phyloP scores from a whole-genome alignment of 768 basidiomycete genomes.

The Podaxis sp. region DNA sequence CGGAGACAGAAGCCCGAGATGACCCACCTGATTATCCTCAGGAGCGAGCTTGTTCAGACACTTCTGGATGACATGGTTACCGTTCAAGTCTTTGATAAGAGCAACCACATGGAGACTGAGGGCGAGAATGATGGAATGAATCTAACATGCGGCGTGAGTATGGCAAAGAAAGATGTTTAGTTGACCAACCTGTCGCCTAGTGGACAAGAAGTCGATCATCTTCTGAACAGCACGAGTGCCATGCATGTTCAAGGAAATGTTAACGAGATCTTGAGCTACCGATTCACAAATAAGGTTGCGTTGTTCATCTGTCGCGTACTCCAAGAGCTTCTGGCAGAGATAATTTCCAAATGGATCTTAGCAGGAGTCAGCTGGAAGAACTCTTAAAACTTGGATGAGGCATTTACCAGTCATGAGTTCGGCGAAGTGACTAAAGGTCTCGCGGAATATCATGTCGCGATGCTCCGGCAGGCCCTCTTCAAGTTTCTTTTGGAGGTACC shows the following conservation, averaged over 20 bases:
- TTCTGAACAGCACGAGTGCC: conserved; percentile 99
- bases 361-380: conserved; percentile 12
- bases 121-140: conserved; percentile 94
- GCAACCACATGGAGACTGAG: conserved; percentile 97
- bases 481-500: conserved; percentile 97
- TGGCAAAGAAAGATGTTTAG: conserved; percentile 23
- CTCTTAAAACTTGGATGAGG: conserved; percentile 4
- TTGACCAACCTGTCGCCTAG: conserved; percentile 82
- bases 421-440: conserved; percentile 96
- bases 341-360: conserved; percentile 99
- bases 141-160: conserved; percentile 59
- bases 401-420: conserved; percentile 93
- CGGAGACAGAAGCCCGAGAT: conserved; percentile 9
- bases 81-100: conserved; percentile 97
- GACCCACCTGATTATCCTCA: conserved; percentile 91
- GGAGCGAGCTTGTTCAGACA: conserved; percentile 97
- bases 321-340: conserved; percentile 95
- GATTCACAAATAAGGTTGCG: conserved; percentile 96
- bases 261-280: conserved; percentile 95
- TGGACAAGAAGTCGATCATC: conserved; percentile 99
- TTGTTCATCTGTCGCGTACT: conserved; percentile 97
- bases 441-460: conserved; percentile 98
- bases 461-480: conserved; percentile 96
- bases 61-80: conserved; percentile 98
- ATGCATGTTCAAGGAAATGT: conserved; percentile 99